Conservation (phyloP, 441 rosid genomes). For the Eruca vesicaria region DNA sequence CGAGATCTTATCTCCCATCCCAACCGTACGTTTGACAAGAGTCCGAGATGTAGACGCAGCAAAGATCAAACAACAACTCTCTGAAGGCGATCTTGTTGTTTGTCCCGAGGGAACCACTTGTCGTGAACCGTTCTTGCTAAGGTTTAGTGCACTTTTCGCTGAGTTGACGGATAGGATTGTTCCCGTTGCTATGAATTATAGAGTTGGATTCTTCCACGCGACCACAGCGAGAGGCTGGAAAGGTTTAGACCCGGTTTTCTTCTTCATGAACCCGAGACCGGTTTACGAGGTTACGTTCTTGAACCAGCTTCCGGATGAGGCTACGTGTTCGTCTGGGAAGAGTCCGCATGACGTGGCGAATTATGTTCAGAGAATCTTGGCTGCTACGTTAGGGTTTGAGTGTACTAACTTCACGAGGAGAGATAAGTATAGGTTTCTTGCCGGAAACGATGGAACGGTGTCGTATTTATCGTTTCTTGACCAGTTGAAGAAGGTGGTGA, state of each 20-base stretch:
- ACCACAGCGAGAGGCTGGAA: slow-evolving; percentile 95
- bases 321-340: slow-evolving; percentile 84
- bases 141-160: slow-evolving; percentile 83
- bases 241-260: slow-evolving; percentile 81
- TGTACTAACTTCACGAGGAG: slow-evolving; percentile 89
- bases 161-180: slow-evolving; percentile 82
- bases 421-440: slow-evolving; percentile 80
- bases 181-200: slow-evolving; percentile 85
- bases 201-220: slow-evolving; percentile 86
- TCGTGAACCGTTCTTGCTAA: slow-evolving; percentile 75
- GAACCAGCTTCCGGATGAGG: slow-evolving; percentile 74
- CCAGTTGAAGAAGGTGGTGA: slow-evolving; percentile 55
- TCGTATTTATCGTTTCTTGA: slow-evolving; percentile 51
- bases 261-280: slow-evolving; percentile 93
- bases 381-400: slow-evolving; percentile 86
- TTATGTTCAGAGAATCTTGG: slow-evolving; percentile 83
- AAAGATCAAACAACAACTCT: slow-evolving; percentile 50
- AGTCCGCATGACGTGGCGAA: slow-evolving; percentile 91
- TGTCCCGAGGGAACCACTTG: slow-evolving; percentile 97
- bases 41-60: slow-evolving; percentile 62
- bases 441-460: slow-evolving; percentile 88
- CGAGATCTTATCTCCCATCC: slow-evolving; percentile 85
- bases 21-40: slow-evolving; percentile 73
- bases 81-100: slow-evolving; percentile 69
- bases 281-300: slow-evolving; percentile 84